Evolutionary conservation across 2,329 filamentous ascomycete genomes (phyloP), one percentile per base, ranked within the genome.

Genomic region (Fonsecaea erecta): DNA sequence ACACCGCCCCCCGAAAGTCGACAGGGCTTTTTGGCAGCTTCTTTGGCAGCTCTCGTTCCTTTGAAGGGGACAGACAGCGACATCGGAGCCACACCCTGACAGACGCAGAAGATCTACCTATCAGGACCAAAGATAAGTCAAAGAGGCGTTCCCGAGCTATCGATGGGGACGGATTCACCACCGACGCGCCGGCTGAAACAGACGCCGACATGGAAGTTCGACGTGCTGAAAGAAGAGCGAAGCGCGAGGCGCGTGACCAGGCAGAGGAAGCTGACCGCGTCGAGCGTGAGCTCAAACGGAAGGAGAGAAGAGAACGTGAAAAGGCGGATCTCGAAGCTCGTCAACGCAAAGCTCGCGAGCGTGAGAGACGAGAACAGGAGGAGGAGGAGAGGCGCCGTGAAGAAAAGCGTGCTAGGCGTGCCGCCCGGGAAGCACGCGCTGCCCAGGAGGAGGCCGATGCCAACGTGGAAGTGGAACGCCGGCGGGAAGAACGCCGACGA

Each of bases 161-260:
- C 7, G 83, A 82, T 63, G 78, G 75, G 46, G 85, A 86, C 43
- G 82, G 75, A 2, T 75, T 79, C 56, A 75, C 73, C 2, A 78
- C 77, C 2, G 78, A 80, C 14, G 83, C 83, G 30, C 81, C 82
- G 43, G 76, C 71, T 26, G 80, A 80, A 60, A 79, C 83, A 2
- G 86, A 88, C 16, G 80, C 82, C 32, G 86, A 88, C 12, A 80
- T 82, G 28, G 89, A 90, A 74, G 86, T 84, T 24, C 84, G 86
- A 54, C 84, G 83, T 52, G 86, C 85, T 32, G 86, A 87, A 63
- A 86, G 88, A n/a, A 84, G 84, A 62, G 83, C 86, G 1, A 84
- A 81, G 58, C 84, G 83, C 70, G 71, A 80, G 66, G 73, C 74
- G 52, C 75, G 78, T 18, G 78, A 80, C 57, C 73, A 78, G 64